These are phyloP conservation scores for Metschnikowia borealis DNA, from an alignment of 805 yeast species.

Conservation along the genomic window DNA sequence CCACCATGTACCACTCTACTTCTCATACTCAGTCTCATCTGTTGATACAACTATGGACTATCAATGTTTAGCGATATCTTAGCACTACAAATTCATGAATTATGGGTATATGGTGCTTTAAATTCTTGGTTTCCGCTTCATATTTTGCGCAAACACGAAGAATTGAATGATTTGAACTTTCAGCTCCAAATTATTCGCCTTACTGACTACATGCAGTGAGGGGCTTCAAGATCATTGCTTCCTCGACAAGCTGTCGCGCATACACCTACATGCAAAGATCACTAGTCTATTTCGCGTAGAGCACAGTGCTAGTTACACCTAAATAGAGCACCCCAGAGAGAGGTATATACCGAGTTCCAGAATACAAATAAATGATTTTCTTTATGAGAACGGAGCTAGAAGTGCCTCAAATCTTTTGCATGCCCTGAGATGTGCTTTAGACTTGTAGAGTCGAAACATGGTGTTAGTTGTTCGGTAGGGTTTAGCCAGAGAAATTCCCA, in stretches of 20 bases:
- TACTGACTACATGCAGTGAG: neutral
- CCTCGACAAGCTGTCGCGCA: constrained; percentile 1
- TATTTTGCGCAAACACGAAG: too few relatives aligned
- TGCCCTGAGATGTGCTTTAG: neutral
- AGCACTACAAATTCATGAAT: too few relatives aligned
- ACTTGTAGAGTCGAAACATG: neutral
- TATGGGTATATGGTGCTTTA: neutral
- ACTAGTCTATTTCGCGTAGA: neutral
- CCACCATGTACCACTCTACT: too few relatives aligned
- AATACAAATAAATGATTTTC: neutral
- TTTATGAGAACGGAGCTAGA: neutral
- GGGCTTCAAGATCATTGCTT: neutral
- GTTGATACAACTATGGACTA: too few relatives aligned
- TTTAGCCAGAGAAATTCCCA: neutral
- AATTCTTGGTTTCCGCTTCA: neutral
- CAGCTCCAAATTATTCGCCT: neutral
- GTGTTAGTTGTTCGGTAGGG: neutral
- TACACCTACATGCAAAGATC: neutral
- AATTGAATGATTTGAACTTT: too few relatives aligned
- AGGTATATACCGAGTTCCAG: neutral
- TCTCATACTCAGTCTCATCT: too few relatives aligned
- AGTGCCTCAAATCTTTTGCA: neutral
- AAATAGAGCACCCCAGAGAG: neutral
- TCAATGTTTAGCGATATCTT: too few relatives aligned
- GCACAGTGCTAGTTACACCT: neutral